Conservation (phyloP, 2,329 filamentous ascomycete genomes). For the Aspergillus tamarii region DNA sequence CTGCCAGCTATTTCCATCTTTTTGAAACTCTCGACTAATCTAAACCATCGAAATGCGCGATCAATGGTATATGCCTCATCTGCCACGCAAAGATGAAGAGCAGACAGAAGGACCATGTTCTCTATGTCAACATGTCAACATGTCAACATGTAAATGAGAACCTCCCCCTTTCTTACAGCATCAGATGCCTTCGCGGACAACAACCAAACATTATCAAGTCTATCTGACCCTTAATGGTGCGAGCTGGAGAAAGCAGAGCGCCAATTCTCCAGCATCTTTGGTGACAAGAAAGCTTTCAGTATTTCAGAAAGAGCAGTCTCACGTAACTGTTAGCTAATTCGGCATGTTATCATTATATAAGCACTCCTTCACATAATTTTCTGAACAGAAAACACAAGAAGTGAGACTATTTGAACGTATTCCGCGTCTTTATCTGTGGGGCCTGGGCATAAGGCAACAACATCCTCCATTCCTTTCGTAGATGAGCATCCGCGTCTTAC, state of each 20-base stretch:
- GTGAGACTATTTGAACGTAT: slow-evolving; percentile 3
- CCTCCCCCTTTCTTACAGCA: neutral
- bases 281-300: neutral
- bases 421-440: neutral
- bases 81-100: no score
- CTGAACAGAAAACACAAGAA: neutral
- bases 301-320: slow-evolving; percentile 2
- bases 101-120: no score
- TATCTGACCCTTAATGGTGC: neutral
- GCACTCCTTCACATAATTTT: slow-evolving; percentile 3
- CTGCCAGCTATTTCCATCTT: no score
- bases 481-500: slow-evolving; percentile 14
- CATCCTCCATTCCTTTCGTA: slow-evolving; percentile 21
- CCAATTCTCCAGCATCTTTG: neutral
- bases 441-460: slow-evolving; percentile 14
- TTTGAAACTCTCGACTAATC: no score
- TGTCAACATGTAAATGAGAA: no score
- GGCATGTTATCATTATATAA: neutral
- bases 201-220: slow-evolving; percentile 6
- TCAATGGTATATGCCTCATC: neutral
- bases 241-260: neutral
- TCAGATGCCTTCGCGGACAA: neutral
- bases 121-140: no score
- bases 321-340: neutral
- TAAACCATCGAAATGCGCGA: no score